Conservation (phyloP, 306 rosid genomes). For the Carpinus fangiana region DNA sequence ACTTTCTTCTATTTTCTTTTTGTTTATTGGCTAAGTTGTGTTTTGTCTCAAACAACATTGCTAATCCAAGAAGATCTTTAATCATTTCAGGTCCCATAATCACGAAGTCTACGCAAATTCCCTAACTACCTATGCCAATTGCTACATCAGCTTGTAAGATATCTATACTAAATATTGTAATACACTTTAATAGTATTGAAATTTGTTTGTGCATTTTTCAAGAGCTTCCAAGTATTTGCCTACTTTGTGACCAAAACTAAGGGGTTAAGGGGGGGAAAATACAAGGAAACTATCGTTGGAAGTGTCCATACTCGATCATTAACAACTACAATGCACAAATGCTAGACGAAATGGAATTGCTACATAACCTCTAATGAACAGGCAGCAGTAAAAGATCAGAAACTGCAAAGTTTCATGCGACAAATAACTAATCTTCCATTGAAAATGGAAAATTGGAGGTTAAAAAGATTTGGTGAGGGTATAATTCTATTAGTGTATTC, state of each 20-base stretch:
- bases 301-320: not conserved
- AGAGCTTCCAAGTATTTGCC: not conserved
- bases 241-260: not conserved
- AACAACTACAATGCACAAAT: not conserved
- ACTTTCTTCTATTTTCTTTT: no score
- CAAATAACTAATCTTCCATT: not conserved
- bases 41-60: no score
- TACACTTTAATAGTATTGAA: no score
- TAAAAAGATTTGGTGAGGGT: not conserved
- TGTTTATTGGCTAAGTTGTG: no score
- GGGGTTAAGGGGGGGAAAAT: no score
- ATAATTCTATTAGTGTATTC: conserved; percentile 9
- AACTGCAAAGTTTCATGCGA: conserved; percentile 5
- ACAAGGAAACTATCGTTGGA: not conserved
- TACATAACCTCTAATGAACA: not conserved
- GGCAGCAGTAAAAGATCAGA: not conserved
- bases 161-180: no score
- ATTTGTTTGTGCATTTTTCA: not conserved
- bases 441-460: not conserved
- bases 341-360: not conserved
- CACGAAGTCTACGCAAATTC: no score
- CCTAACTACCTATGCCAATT: no score
- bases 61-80: no score
- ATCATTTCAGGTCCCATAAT: no score
- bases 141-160: no score